Evolutionary conservation across 179 eudicot genomes (phyloP), one percentile per base, ranked within the genome.

Genomic region (Corrigiola litoralis): DNA sequence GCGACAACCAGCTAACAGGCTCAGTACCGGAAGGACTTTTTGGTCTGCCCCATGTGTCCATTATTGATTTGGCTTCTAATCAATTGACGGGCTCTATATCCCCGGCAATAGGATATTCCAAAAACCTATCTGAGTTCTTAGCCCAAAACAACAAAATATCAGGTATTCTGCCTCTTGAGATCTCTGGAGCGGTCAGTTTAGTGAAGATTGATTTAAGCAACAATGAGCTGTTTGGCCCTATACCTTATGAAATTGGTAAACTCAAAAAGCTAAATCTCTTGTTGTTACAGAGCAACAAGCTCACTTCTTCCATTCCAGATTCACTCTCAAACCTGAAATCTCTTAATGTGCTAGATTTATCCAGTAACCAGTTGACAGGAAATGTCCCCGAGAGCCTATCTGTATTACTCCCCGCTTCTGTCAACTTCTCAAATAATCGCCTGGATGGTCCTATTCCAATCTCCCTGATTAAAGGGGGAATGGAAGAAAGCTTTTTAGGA

Each of bases 191-290:
- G 28, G 40, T 46, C 58, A 85, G 71, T 69, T 68, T 94, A 58
- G 99, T 90, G 24, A 87, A 87, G 76, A 75, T 94, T 65, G 96
- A 90, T 72, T 65, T 94, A 7, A 94, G 97, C 71, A 71, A 83
- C 67, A 94, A 94, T 62, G 73, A 65, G 18, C 47, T 94, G 1
- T 83, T 85, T 36, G 99, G 91, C 42, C 79, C 90, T 40, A 76
- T 94, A 58, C 99, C 99, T 16, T 45, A 66, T 18, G 82, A 80
- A 78, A 81, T 94, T 44, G 95, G 97, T n/a, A 61, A 75, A 54
- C 82, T 94, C 23, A 77, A 67, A 57, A 78, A 69, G 65, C 83
- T 94, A 23, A 94, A 86, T 65, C 71, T 80, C 48, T 71, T 94
- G 71, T 28, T 72, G 69, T 48, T 90, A 49, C 84, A 78, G 80